phyloP scores from a whole-genome alignment of 805 yeast genomes.

The Kodamaea fukazawae region DNA sequence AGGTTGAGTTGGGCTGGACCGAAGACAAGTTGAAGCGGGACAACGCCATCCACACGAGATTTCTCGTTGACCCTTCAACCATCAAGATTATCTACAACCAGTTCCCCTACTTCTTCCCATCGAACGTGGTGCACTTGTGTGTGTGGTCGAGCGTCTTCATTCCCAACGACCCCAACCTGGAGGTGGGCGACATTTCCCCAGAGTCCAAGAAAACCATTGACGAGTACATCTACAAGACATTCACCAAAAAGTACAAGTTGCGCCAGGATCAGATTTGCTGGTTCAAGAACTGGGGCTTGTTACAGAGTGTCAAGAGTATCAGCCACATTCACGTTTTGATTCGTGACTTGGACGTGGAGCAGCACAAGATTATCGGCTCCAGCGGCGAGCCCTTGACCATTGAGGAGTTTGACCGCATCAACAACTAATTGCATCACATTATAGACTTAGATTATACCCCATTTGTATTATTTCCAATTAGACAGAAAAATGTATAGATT shows the following conservation, averaged over 20 bases:
- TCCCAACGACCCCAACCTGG: constrained; percentile 48
- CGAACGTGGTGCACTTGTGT: constrained; percentile 53
- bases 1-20: constrained; percentile 52
- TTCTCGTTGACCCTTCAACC: constrained; percentile 41
- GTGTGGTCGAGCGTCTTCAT: constrained; percentile 65
- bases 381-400: constrained; percentile 12
- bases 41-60: constrained; percentile 31
- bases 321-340: constrained; percentile 71
- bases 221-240: constrained; percentile 45
- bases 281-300: constrained; percentile 70
- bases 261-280: constrained; percentile 46
- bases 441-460: too few relatives aligned
- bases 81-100: constrained; percentile 51
- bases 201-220: constrained; percentile 43
- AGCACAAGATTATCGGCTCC: constrained; percentile 13
- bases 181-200: constrained; percentile 50
- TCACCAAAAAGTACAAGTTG: constrained; percentile 44
- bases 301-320: constrained; percentile 65
- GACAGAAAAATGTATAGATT: too few relatives aligned
- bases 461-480: too few relatives aligned
- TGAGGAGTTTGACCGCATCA: constrained; percentile 7
- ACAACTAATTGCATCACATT: too few relatives aligned
- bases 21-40: constrained; percentile 25
- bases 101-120: constrained; percentile 64
- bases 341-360: constrained; percentile 30